These are phyloP conservation scores for Coemansia sp. DNA, from an alignment of 192 early-diverging fungal genomes.

Conservation along the genomic window DNA sequence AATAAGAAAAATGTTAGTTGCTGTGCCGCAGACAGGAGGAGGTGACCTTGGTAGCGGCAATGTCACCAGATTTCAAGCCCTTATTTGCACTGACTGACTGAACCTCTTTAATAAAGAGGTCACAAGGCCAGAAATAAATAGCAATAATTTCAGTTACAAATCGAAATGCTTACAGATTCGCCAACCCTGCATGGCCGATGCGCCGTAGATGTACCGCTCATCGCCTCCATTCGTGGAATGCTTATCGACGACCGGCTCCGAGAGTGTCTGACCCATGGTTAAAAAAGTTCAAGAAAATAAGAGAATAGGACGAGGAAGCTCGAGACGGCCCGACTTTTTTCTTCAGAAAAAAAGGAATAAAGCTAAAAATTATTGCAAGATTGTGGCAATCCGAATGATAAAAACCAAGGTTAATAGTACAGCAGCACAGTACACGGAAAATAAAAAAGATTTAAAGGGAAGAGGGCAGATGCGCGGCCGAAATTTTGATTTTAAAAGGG, in stretches of 20 bases:
- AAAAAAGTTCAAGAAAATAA: constrained; percentile 6
- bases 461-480: background rate
- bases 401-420: constrained; percentile 9
- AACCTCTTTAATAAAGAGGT: background rate
- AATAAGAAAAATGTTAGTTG: background rate
- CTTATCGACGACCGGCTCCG: constrained; percentile 90
- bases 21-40: background rate
- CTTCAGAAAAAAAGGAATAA: constrained; percentile 1
- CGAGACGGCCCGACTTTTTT: background rate
- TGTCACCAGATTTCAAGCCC: constrained; percentile 5
- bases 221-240: constrained; percentile 73
- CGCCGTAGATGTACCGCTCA: constrained; percentile 77
- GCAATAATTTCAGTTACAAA: constrained; percentile 10
- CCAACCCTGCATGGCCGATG: constrained; percentile 98
- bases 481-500: constrained; percentile 1
- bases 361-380: constrained; percentile 13
- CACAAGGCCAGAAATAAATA: constrained; percentile 12
- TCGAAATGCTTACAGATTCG: constrained; percentile 59
- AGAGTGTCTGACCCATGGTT: constrained; percentile 95
- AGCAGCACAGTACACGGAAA: constrained; percentile 13
- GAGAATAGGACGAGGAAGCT: constrained; percentile 3
- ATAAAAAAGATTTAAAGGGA: constrained; percentile 3
- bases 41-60: background rate
- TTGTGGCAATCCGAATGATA: constrained; percentile 1
- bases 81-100: background rate